These are phyloP conservation scores for Coelastrella sp. DNA, from an alignment of 139 green algal species.

Conservation along the genomic window DNA sequence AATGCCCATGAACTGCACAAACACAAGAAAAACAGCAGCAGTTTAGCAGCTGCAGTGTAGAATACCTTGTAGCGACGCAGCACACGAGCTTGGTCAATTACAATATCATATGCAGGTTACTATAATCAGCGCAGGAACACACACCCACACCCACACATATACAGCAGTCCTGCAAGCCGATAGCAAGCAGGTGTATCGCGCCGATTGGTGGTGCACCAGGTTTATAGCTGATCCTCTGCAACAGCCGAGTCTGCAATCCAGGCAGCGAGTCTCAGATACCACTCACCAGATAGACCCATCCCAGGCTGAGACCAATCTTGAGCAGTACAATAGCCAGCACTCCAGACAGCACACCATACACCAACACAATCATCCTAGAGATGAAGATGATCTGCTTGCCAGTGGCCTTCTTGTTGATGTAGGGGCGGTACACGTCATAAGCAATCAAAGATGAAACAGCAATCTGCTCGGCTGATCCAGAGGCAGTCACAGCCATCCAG, in stretches of 20 bases:
- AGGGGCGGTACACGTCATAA: conserved; percentile 79
- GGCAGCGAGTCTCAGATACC: not conserved
- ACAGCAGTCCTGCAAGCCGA: no score
- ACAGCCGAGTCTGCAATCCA: no score
- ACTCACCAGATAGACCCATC: conserved; percentile 88
- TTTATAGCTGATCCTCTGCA: no score
- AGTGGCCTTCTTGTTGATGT: conserved; percentile 86
- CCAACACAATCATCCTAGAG: conserved; percentile 68
- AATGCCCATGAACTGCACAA: conserved; percentile 79
- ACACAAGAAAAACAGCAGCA: not conserved
- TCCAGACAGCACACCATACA: conserved; percentile 82
- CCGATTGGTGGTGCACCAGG: no score
- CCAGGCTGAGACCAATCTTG: conserved; percentile 79
- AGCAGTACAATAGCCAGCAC: conserved; percentile 88
- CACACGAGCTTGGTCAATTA: not conserved
- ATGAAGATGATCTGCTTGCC: conserved; percentile 84
- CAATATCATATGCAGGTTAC: not conserved
- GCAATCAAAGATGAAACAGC: conserved; percentile 88
- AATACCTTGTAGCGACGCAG: not conserved
- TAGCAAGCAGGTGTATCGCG: no score
- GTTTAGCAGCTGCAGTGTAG: not conserved
- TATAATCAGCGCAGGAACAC: no score
- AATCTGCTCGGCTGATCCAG: conserved; percentile 91
- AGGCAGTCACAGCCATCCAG: conserved; percentile 92
- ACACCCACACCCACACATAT: no score